These are phyloP conservation scores for Haematococcus lacustris DNA, from an alignment of 139 green algal genomes.

Conservation along the genomic window DNA sequence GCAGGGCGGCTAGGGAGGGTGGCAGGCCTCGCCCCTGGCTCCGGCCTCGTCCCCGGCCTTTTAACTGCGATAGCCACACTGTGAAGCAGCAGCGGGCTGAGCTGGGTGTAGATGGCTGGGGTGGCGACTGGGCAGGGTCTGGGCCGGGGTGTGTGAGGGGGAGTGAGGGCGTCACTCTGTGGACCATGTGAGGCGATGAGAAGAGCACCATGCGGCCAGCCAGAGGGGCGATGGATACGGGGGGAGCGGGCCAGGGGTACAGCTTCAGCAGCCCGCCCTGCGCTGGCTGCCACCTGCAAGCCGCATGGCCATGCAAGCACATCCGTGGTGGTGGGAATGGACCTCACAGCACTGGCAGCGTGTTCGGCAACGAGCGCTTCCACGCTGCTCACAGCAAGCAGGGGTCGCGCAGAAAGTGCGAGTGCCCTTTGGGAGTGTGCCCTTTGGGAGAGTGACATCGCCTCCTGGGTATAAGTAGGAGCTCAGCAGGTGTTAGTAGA, in stretches of 20 bases:
- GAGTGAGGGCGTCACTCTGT: constrained; percentile 34
- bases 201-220: constrained; percentile 68
- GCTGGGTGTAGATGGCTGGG: constrained; percentile 18
- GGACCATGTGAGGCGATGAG: constrained; percentile 54
- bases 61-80: constrained; percentile 58
- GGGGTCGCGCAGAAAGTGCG: too few species aligned
- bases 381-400: neutral
- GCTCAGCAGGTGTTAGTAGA: too few species aligned
- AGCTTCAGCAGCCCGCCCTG: constrained; percentile 65
- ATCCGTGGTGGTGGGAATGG: neutral
- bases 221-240: constrained; percentile 52
- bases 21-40: neutral
- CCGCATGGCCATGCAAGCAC: neutral
- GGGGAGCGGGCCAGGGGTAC: constrained; percentile 53
- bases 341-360: neutral
- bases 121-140: neutral
- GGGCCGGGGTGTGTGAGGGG: neutral
- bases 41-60: neutral
- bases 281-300: constrained; percentile 31
- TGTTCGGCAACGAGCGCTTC: neutral
- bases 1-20: constrained; percentile 1
- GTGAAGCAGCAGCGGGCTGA: constrained; percentile 60
- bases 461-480: too few species aligned
- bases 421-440: too few species aligned
- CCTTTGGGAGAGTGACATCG: neutral